Base-by-base conservation (phyloP, 345 rosid genomes). In the Populus pruinosa region DNA sequence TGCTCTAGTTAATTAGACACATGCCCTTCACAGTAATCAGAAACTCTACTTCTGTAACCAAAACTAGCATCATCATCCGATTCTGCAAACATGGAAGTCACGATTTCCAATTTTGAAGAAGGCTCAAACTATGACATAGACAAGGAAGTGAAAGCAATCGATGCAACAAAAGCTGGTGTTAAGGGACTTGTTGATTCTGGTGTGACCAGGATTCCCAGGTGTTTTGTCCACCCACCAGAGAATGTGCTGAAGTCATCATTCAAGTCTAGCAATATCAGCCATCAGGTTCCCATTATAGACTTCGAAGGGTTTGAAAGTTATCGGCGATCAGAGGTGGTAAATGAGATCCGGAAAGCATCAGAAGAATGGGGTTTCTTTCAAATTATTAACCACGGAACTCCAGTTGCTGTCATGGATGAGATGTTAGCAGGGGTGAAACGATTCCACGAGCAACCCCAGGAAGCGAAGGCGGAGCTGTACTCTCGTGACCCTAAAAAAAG, bases 321-420 rank as follows among this genome's bases (percentile, higher is more conserved):
- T 33, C 36, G 5, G 36, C 36, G 36, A 33, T 33, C 36, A 33
- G 36, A 33, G 36, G 36, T 33, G 36, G 36, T 33, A 33, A 33
- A 33, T 33, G 36, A 33, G 36, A 33, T 33, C 36, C 36, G 5
- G 36, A 69, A 44, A 59, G 89, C 87, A 10, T 77, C 88, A 17
- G 84, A 82, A 75, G 83, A 70, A 16, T 83, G 91, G 88, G 91
- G 87, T n/a, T 79, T 88, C 59, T 33, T 87, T 77, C 89, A 88
- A 47, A 70, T 88, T 62, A 77, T 87, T 41, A 85, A 88, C 67
- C 88, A 89, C 70, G 89, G 82, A 66, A 74, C 86, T 76, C 84
- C 89, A 3, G 73, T 62, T 2, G 14, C 66, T 38, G 82, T 87
- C 16, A 81, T 86, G 83, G 87, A 83, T 21, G 82, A 78, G 20